Evolutionary conservation across 768 basidiomycete genomes (phyloP).

Genomic region (Exidia glandulosa): DNA sequence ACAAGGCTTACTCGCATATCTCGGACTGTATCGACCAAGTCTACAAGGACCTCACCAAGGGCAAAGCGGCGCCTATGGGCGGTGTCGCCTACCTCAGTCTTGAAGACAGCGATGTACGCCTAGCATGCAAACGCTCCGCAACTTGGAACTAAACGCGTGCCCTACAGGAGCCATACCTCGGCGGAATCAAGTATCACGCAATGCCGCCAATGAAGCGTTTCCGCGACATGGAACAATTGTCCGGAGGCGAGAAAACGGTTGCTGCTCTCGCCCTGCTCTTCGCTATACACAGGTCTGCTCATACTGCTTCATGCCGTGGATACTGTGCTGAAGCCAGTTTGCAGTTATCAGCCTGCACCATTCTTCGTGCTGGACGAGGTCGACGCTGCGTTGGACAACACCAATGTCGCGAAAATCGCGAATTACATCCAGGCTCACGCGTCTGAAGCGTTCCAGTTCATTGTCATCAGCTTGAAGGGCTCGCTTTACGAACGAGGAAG

Average conservation of each 20-base stretch:
- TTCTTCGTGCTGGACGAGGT: slow-evolving; percentile 99
- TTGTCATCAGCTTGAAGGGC: slow-evolving; percentile 94
- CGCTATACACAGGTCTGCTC: slow-evolving; percentile 78
- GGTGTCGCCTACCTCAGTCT: slow-evolving; percentile 94
- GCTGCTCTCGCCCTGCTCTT: slow-evolving; percentile 94
- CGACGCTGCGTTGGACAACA: slow-evolving; percentile 95
- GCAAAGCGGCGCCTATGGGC: slow-evolving; percentile 85
- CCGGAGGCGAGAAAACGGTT: slow-evolving; percentile 97
- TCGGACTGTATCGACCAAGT: slow-evolving; percentile 90
- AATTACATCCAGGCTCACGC: slow-evolving; percentile 84
- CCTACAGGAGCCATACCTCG: slow-evolving; percentile 64
- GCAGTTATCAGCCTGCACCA: slow-evolving; percentile 87
- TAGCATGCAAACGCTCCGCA: slow-evolving; percentile 12
- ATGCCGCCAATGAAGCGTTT: slow-evolving; percentile 99
- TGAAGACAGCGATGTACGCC: slow-evolving; percentile 83
- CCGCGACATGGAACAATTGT: slow-evolving; percentile 97
- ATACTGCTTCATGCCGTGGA: background rate
- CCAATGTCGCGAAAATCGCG: slow-evolving; percentile 94
- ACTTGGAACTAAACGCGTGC: background rate
- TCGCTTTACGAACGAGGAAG: slow-evolving; percentile 85
- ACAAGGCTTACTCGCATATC: slow-evolving; percentile 93
- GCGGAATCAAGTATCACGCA: slow-evolving; percentile 95
- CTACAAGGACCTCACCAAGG: slow-evolving; percentile 96
- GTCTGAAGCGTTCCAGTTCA: slow-evolving; percentile 81
- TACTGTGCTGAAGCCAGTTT: background rate